Percentiles rank a stretch among this genome's conserved stretches.
Evolutionary conservation across 805 yeast species (phyloP).

Genomic region (Saccharomycopsis capsularis): DNA sequence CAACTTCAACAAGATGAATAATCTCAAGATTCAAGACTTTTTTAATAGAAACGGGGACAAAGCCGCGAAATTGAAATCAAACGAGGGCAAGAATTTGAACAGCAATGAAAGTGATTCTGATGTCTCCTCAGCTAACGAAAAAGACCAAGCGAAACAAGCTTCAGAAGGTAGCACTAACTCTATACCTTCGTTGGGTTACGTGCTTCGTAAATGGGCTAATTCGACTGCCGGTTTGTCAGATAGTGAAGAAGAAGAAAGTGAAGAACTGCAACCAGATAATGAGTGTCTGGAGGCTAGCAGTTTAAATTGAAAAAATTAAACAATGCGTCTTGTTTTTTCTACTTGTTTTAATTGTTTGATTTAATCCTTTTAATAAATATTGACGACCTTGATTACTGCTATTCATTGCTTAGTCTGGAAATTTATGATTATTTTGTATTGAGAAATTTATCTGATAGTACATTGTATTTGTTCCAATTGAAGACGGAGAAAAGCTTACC

Average conservation of each 20-base stretch:
- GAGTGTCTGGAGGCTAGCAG: no score
- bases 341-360: no score
- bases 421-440: no score
- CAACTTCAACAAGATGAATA: slow-evolving; percentile 9
- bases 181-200: slow-evolving; percentile 16
- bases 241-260: slow-evolving; percentile 14
- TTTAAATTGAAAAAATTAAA: no score
- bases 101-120: not conserved
- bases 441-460: no score
- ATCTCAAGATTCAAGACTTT: slow-evolving; percentile 2
- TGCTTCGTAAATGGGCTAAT: slow-evolving; percentile 20
- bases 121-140: not conserved
- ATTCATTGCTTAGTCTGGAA: no score
- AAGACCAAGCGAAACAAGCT: slow-evolving; percentile 15
- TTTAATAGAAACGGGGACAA: not conserved
- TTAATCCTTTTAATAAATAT: no score
- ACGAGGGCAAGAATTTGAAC: not conserved
- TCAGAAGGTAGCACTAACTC: slow-evolving; percentile 15
- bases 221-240: slow-evolving; percentile 21
- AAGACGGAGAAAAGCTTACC: no score
- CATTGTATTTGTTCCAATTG: no score
- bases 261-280: no score
- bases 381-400: not conserved
- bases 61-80: not conserved
- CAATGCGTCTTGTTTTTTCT: no score